Evolutionary conservation across 768 basidiomycete genomes (phyloP).

Genomic region (Agaricus sinodeliciosus): DNA sequence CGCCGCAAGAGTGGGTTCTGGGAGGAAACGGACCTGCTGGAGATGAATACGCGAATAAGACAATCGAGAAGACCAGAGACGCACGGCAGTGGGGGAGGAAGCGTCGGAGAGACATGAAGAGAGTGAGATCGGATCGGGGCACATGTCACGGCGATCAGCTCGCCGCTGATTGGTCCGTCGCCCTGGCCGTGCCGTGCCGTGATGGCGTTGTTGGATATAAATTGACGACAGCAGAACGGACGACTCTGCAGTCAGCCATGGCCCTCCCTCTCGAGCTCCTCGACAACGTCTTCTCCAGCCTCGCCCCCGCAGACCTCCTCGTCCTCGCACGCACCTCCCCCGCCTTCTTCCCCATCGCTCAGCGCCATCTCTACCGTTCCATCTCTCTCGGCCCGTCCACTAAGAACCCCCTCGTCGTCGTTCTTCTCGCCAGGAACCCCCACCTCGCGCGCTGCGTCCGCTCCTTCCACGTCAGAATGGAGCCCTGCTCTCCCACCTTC

Average conservation of each 20-base stretch:
- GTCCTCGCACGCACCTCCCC: slow-evolving; percentile 39
- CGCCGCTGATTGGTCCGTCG: slow-evolving; percentile 20
- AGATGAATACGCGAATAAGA: slow-evolving; percentile 13
- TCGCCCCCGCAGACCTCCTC: slow-evolving; percentile 32
- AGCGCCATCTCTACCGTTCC: slow-evolving; percentile 57
- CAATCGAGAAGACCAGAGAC: slow-evolving; percentile 16
- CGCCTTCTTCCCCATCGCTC: slow-evolving; percentile 41
- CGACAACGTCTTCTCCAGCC: slow-evolving; percentile 37
- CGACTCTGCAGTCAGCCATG: slow-evolving; percentile 16
- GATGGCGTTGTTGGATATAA: slow-evolving; percentile 8
- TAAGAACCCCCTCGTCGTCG: slow-evolving; percentile 41
- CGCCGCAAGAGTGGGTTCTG: slow-evolving; percentile 60
- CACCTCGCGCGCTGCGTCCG: slow-evolving; percentile 56
- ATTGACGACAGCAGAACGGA: too few species aligned
- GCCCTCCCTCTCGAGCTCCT: slow-evolving; percentile 58
- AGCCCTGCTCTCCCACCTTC: slow-evolving; percentile 33
- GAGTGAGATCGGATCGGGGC: slow-evolving; percentile 11
- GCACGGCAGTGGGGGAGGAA: slow-evolving; percentile 29
- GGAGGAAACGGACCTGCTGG: slow-evolving; percentile 48
- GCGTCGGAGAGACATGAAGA: slow-evolving; percentile 11
- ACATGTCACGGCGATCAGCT: slow-evolving; percentile 32
- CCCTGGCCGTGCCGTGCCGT: slow-evolving; percentile 12
- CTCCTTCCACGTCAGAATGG: slow-evolving; percentile 49
- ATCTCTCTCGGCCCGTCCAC: slow-evolving; percentile 38
- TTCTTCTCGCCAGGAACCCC: slow-evolving; percentile 52